Base-by-base conservation (phyloP, 1,284 basidiomycete genomes). In the Ceratobasidium papillatum region DNA sequence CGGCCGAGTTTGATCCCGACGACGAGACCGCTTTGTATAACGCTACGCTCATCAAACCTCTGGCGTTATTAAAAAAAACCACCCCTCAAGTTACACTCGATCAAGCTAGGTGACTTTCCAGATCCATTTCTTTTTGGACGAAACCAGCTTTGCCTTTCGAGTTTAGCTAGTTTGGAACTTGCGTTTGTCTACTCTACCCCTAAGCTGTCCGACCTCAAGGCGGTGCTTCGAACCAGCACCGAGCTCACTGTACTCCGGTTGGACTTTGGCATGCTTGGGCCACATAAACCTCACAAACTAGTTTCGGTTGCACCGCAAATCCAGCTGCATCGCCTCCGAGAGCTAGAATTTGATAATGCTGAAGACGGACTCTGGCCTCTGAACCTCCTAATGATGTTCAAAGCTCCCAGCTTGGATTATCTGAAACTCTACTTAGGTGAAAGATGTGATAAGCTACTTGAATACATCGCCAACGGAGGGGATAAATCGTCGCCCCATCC, bases 381-480 rank as follows among this genome's bases (percentile, higher is more conserved):
- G 27, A 38, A 12, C 58, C 51, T 69, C 22, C 8, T 69, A 2
- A 58, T 22, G 38, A 56, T 54, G 66, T 14, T 69, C 12, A 51
- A 69, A 12, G 66, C 66, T 12, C 66, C 66, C 1, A 54, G 58
- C 36, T n/a, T 69, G 0, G 38, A 69, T n/a, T 58, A 36, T n/a
- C 25, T 69, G 12, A 32, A 69, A 8, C 14, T 69, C 14, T 17
- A 36, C 19, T 12, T 69, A n/a, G 25, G 38, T 22, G 27, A 45
- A 12, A 52, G 36, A 1, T 27, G 19, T 12, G 38, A 36, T 14
- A 17, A 47, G 19, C 41, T 64, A 4, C 22, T 64, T 38, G 43
- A 49, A 17, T 49, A 49, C 45, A 9, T 64, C 11, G 45, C 45
- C n/a, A 5, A 49, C 7, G 62, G 62, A 30, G 34, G 41, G 22